Conservation (phyloP, 495 filamentous ascomycete genomes). For the Astrothelium subdiscretum region DNA sequence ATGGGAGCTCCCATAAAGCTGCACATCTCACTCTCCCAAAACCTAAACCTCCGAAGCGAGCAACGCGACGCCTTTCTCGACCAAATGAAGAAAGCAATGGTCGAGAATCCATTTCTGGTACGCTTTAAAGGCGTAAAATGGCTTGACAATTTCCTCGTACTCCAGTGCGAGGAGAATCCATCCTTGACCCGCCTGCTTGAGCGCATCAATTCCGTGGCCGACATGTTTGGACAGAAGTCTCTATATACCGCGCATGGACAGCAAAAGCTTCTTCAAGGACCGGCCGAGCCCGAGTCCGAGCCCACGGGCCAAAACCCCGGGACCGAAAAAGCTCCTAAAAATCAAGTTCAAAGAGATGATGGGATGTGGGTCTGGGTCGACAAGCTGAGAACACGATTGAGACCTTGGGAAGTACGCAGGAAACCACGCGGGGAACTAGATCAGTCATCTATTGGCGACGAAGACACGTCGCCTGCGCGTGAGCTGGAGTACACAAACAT, state of each 20-base stretch:
- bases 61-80: constrained; percentile 53
- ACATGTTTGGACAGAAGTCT: constrained; percentile 52
- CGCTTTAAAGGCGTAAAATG: constrained; percentile 42
- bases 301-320: neutral
- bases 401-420: too few species aligned
- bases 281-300: neutral
- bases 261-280: neutral
- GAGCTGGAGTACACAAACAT: neutral
- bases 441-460: neutral
- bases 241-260: constrained; percentile 41
- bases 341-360: neutral
- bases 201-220: constrained; percentile 51
- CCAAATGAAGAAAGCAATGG: constrained; percentile 27
- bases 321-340: neutral
- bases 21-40: constrained; percentile 79
- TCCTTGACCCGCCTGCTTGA: constrained; percentile 49
- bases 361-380: neutral
- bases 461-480: too few species aligned
- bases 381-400: neutral
- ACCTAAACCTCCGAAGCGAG: constrained; percentile 53
- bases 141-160: constrained; percentile 75
- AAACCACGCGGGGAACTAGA: neutral
- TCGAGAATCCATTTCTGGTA: constrained; percentile 38
- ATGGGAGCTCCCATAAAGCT: constrained; percentile 70
- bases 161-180: constrained; percentile 43